Evolutionary conservation across 441 rosid genomes (phyloP).

Genomic region (Euphorbia schlechtendalii): DNA sequence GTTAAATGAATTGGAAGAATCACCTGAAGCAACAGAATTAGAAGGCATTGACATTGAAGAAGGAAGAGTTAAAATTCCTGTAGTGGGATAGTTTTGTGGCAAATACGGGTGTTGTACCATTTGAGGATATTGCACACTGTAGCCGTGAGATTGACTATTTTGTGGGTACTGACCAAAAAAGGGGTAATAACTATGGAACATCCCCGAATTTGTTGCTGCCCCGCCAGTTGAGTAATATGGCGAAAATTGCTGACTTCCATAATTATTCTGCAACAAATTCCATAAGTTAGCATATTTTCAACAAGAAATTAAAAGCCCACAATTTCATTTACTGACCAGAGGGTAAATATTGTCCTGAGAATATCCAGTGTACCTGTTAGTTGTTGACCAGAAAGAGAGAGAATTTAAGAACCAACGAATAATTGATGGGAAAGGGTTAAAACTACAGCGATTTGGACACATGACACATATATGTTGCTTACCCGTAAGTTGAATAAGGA

Average conservation of each 20-base stretch:
- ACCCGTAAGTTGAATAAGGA: conserved; percentile 77
- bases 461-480: no score
- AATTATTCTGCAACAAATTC: conserved; percentile 61
- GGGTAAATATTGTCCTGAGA: conserved; percentile 61
- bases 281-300: no score
- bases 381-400: no score
- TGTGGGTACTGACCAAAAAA: conserved; percentile 58
- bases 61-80: conserved; percentile 55
- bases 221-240: conserved; percentile 51
- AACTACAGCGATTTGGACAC: no score
- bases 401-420: conserved; percentile 14
- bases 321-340: conserved; percentile 55
- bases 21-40: conserved; percentile 34
- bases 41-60: conserved; percentile 38
- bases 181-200: conserved; percentile 57
- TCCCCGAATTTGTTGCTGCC: conserved; percentile 42
- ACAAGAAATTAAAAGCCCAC: no score
- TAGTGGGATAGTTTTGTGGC: conserved; percentile 47
- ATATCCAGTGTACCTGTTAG: conserved; percentile 57
- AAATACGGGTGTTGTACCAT: conserved; percentile 52
- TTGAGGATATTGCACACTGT: conserved; percentile 59
- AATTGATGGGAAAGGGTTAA: no score
- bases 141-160: conserved; percentile 47
- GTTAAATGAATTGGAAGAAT: conserved; percentile 2
- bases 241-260: conserved; percentile 66